Evolutionary conservation across 2,329 filamentous ascomycete genomes (phyloP).

Genomic region (Fusarium miscanthi): DNA sequence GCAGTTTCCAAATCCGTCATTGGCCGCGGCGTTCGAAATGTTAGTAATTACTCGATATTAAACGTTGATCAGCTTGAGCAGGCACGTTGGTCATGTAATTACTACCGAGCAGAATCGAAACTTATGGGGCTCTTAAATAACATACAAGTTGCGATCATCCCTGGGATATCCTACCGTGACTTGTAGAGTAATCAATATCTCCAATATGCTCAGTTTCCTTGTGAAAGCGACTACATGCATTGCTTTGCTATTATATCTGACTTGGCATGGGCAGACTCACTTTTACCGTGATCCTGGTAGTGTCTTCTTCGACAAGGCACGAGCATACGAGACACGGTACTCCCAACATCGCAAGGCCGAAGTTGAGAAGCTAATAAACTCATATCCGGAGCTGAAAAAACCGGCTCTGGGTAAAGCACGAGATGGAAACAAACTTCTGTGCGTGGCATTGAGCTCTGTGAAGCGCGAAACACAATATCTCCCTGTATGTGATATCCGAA

Average conservation of each 20-base stretch:
- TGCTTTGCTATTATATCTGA: conserved; percentile 1
- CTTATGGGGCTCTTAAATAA: neutral
- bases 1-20: neutral
- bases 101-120: neutral
- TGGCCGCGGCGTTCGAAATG: neutral
- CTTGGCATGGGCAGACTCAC: conserved; percentile 4
- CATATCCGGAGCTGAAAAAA: neutral
- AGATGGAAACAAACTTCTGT: conserved; percentile 4
- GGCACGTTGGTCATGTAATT: neutral
- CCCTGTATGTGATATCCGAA: neutral
- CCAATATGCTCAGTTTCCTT: conserved; percentile 3
- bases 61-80: neutral
- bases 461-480: conserved; percentile 22
- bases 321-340: conserved; percentile 14
- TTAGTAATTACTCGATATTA: neutral
- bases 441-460: conserved; percentile 14
- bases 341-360: neutral
- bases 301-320: conserved; percentile 15
- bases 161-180: accelerated
- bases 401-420: accelerated
- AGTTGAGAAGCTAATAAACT: neutral
- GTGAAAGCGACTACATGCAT: neutral
- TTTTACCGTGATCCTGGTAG: conserved; percentile 27
- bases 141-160: neutral
- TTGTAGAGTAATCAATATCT: neutral